Evolutionary conservation across 257 asterid genomes (phyloP).

Genomic region (Schizonepeta tenuifolia): DNA sequence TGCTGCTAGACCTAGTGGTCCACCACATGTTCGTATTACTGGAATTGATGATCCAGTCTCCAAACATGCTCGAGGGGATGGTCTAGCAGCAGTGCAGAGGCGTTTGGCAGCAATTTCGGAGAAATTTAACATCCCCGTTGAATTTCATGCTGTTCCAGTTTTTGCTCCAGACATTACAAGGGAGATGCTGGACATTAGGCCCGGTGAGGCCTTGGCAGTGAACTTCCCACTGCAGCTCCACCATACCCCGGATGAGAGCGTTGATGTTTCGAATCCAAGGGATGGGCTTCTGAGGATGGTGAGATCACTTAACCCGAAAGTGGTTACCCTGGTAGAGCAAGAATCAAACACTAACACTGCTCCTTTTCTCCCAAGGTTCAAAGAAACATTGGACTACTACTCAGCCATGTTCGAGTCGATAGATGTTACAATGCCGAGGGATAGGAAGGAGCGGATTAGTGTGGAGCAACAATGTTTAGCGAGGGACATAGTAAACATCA

Average conservation of each 20-base stretch:
- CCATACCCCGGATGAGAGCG: constrained; percentile 93
- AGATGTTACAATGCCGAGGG: constrained; percentile 73
- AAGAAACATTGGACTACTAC: constrained; percentile 74
- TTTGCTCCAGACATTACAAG: constrained; percentile 62
- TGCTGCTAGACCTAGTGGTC: constrained; percentile 86
- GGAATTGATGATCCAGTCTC: constrained; percentile 94
- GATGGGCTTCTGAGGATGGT: constrained; percentile 84
- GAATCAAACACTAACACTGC: constrained; percentile 92
- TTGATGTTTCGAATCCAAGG: constrained; percentile 80
- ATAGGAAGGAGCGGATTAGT: constrained; percentile 74
- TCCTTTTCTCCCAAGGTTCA: constrained; percentile 71
- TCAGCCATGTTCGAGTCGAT: constrained; percentile 86
- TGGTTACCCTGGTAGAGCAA: constrained; percentile 87
- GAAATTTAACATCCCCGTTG: constrained; percentile 71
- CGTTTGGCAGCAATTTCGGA: constrained; percentile 64
- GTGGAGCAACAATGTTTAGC: constrained; percentile 95
- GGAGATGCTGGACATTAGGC: constrained; percentile 74
- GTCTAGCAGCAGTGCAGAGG: constrained; percentile 55
- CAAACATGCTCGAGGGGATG: constrained; percentile 79
- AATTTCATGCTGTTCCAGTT: constrained; percentile 82
- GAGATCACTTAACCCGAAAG: constrained; percentile 68
- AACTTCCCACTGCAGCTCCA: constrained; percentile 90
- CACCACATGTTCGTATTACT: constrained; percentile 88
- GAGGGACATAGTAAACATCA: constrained; percentile 84
- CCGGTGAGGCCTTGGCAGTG: constrained; percentile 83